phyloP scores from a whole-genome alignment of 495 filamentous ascomycete species.

The Wilcoxina mikolae region DNA sequence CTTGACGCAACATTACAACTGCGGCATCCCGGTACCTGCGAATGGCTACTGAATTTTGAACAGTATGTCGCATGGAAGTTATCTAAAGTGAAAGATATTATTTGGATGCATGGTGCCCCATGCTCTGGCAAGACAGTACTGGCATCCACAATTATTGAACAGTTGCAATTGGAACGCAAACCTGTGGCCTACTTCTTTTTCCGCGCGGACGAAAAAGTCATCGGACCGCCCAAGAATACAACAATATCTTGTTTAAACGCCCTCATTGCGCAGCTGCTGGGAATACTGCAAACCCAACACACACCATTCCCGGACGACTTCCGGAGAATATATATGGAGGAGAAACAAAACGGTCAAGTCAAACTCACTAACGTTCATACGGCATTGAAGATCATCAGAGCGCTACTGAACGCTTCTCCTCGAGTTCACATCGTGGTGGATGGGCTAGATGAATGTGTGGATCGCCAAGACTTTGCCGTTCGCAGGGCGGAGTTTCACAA shows the following conservation, averaged over 20 bases:
- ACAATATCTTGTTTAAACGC: too few relatives aligned
- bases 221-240: too few relatives aligned
- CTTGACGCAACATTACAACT: too few relatives aligned
- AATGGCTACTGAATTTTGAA: slow-evolving; percentile 27
- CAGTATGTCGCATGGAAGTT: slow-evolving; percentile 15
- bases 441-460: slow-evolving; percentile 30
- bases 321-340: too few relatives aligned
- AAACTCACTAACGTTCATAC: too few relatives aligned
- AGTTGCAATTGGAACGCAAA: slow-evolving; percentile 8
- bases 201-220: too few relatives aligned
- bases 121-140: slow-evolving; percentile 30
- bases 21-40: slow-evolving; percentile 15
- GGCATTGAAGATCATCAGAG: slow-evolving; percentile 18
- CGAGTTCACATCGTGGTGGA: slow-evolving; percentile 29
- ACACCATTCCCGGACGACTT: too few relatives aligned
- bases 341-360: too few relatives aligned
- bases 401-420: slow-evolving; percentile 18
- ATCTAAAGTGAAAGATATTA: slow-evolving; percentile 12
- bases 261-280: too few relatives aligned
- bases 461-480: slow-evolving; percentile 6
- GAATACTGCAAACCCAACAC: too few relatives aligned
- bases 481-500: slow-evolving; percentile 13
- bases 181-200: slow-evolving; percentile 28
- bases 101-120: slow-evolving; percentile 30
- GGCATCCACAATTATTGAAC: slow-evolving; percentile 17